Percentiles rank a stretch among this genome's conserved stretches.
Evolutionary conservation across 1,139 yeast species (phyloP).

Genomic region (Pneumocystis sp.): DNA sequence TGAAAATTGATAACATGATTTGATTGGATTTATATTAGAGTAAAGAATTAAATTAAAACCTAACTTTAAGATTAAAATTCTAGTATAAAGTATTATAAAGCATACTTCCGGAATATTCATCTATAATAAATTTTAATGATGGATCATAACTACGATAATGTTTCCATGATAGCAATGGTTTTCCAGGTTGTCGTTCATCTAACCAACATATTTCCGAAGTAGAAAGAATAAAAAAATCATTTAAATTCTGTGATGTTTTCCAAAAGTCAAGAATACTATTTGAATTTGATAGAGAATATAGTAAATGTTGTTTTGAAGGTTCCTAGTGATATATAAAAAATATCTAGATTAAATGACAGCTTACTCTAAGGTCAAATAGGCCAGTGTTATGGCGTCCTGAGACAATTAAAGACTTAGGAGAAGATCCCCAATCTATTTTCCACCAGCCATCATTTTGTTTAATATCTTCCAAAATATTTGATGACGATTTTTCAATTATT

Average conservation of each 20-base stretch:
- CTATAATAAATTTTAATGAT: not conserved
- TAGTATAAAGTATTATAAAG: not conserved
- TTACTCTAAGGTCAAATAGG: not conserved
- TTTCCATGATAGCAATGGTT: not conserved
- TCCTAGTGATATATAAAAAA: not conserved
- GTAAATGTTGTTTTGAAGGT: not conserved
- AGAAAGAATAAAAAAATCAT: not conserved
- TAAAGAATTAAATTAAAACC: not conserved
- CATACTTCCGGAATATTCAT: not conserved
- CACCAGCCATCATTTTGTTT: not conserved
- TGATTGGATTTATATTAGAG: not conserved
- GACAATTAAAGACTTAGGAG: not conserved
- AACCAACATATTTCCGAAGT: slow-evolving; percentile 1
- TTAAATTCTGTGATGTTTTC: not conserved
- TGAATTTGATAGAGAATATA: not conserved
- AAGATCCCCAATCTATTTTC: not conserved
- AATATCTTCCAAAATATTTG: not conserved
- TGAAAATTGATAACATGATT: not conserved
- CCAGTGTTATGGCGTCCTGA: not conserved
- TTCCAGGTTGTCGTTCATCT: not conserved
- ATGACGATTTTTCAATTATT: not conserved
- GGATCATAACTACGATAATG: slow-evolving; percentile 1
- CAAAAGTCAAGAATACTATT: not conserved
- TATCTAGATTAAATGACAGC: not conserved
- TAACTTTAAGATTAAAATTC: not conserved